phyloP scores from a whole-genome alignment of 495 filamentous ascomycete species.

The Aspergillus conjunctus region DNA sequence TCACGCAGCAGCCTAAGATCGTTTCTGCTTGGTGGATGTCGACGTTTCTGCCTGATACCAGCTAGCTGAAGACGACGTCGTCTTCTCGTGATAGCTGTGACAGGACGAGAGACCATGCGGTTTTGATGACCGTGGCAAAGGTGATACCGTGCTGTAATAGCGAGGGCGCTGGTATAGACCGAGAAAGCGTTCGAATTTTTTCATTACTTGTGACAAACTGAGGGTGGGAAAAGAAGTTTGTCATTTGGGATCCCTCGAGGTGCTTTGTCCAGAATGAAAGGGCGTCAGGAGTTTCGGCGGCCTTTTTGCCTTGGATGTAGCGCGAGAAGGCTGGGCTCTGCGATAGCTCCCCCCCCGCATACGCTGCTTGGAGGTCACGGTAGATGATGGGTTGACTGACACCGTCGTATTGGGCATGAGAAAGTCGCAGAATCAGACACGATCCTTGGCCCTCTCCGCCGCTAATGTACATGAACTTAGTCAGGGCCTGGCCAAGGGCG shows the following conservation, averaged over 20 bases:
- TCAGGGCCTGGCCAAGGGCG: too few relatives aligned
- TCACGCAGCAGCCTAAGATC: neutral
- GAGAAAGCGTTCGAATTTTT: neutral
- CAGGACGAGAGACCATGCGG: conserved; percentile 4
- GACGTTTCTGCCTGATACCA: neutral
- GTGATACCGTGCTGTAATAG: neutral
- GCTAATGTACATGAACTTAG: too few relatives aligned
- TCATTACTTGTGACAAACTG: neutral
- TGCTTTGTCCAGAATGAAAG: neutral
- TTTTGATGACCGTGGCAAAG: neutral
- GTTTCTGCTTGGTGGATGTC: neutral
- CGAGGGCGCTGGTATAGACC: neutral
- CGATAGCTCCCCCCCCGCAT: too few relatives aligned
- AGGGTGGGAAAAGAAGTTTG: neutral
- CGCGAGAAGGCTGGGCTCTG: too few relatives aligned
- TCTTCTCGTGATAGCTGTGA: neutral
- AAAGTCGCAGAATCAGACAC: neutral
- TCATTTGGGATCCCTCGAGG: neutral
- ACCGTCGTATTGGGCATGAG: conserved; percentile 8
- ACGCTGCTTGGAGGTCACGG: neutral
- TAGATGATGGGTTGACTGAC: neutral
- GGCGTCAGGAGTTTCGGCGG: too few relatives aligned
- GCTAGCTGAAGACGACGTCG: neutral
- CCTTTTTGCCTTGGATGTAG: too few relatives aligned
- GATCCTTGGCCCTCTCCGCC: conserved; percentile 17